These are phyloP conservation scores for Solanum rostratum DNA, from an alignment of 257 asterid species.

Conservation along the genomic window DNA sequence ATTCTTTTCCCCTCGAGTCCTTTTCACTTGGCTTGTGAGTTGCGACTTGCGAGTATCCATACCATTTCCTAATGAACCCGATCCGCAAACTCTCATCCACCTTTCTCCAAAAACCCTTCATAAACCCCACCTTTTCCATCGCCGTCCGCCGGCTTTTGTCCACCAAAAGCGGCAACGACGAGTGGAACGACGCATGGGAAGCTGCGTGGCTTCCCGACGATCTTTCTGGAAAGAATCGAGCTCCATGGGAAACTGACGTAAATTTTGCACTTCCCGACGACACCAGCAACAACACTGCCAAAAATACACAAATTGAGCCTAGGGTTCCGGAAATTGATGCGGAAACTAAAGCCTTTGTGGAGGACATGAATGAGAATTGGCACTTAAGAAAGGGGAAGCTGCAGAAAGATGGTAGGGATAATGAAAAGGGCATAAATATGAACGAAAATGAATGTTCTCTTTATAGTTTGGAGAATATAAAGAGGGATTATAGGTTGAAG, in stretches of 20 bases:
- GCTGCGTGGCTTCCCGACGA: constrained; percentile 89
- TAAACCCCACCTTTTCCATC: constrained; percentile 22
- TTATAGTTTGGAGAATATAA: constrained; percentile 64
- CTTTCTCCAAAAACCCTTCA: constrained; percentile 12
- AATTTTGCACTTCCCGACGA: constrained; percentile 24
- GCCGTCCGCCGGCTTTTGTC: constrained; percentile 24
- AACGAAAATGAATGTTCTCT: constrained; percentile 17
- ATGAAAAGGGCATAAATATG: neutral
- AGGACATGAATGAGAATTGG: constrained; percentile 95
- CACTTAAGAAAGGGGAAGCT: constrained; percentile 78
- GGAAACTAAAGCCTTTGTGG: constrained; percentile 81
- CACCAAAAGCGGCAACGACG: constrained; percentile 41
- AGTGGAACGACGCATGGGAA: constrained; percentile 94
- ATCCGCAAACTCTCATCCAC: constrained; percentile 16
- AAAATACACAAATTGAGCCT: constrained; percentile 10
- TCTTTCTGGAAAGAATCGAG: constrained; percentile 45
- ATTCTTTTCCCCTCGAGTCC: too few relatives aligned
- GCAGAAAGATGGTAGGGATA: neutral
- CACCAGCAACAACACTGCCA: neutral
- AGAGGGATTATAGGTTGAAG: constrained; percentile 72
- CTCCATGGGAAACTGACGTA: constrained; percentile 89
- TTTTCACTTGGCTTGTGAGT: too few relatives aligned
- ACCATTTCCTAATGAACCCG: constrained; percentile 23
- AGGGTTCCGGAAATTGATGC: constrained; percentile 34
- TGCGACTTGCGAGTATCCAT: neutral